Base-by-base conservation (phyloP, 2,329 filamentous ascomycete species). In the Gnomoniopsis smithogilvyi region DNA sequence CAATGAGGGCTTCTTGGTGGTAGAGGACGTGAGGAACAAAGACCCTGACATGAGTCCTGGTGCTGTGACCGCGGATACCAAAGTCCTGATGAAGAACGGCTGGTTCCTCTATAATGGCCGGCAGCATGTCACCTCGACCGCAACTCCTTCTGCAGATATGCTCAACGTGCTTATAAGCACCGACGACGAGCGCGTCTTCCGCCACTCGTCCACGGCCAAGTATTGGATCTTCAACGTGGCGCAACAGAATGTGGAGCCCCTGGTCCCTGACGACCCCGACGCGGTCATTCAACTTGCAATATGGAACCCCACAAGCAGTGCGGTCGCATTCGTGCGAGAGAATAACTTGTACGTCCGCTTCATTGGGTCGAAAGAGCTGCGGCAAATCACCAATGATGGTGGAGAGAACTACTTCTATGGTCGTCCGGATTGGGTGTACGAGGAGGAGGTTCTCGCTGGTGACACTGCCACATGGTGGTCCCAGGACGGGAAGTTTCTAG, bases 391-490 rank as follows among this genome's bases (percentile, higher is more conserved):
- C 1, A 85, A 80, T 56, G 94, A 99, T 69, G 95, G 96, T 14
- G 91, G 94, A 0, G 79, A 86, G 0, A 87, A 98, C 66, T 85
- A 95, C 61, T 99, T 99, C 74, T 97, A 99, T 67, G 95, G 95
- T 19, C 86, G 97, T 21, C 95, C 95, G 0, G 96, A 99, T 72
- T 99, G 95, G 95, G 95, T 98, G 0, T 96, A 96, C 69, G 92
- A 96, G 70, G 81, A 84, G 64, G 92, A 96, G 72, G 91, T 96
- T 3, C 91, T 98, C 63, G 73, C 78, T 15, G 88, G 84, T 1
- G 90, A 91, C 66, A 91, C 85, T 62, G 94, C 91, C 6, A 96
- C 93, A 1, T 99, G 96, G 95, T 99, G 93, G 93, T 94, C 92
- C 36, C 83, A 88, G 38, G 91, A 96, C 70, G 95, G 93, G 54